Evolutionary conservation across 2,329 filamentous ascomycete species (phyloP), one percentile per base, ranked within the genome.

Genomic region (Diaporthe citri): DNA sequence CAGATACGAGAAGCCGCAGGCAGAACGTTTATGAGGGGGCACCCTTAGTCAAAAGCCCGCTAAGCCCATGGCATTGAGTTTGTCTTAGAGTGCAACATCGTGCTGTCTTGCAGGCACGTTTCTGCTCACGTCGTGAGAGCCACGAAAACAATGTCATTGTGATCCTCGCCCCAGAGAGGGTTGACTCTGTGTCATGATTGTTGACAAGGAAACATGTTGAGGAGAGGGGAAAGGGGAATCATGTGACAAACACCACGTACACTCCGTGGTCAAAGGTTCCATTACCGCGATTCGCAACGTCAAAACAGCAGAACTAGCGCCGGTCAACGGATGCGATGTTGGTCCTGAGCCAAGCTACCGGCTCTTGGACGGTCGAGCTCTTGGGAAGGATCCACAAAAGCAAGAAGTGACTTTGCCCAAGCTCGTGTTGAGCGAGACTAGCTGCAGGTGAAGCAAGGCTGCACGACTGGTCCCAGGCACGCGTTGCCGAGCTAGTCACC

Each of bases 361-460:
- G 71, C 46, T 57, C 62, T n/a, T 48, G 22, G 64, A 51, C 41
- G n/a, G 46, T 60, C 60, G 25, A 55, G 22, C 25, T 39, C 39
- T 51, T 36, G 25, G 52, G 59, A 36, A 64, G 56, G 56, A 64
- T 74, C 34, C 31, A 36, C 46, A 55, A 73, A 69, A 64, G 55
- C n/a, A 56, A 70, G 46, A 71, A 34, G 25, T 74, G 71, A 67
- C 64, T 59, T 59, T 67, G 39, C 57, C 41, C 73, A 69, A 74
- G 57, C 74, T 74, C 74, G 72, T 76, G 74, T 76, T 76, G 66
- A 67, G 51, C 36, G 55, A 51, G 67, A 66, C 66, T 74, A 76
- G 66, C 66, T 67, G 74, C 74, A 74, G 74, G 43, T 52, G 22
- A 67, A 59, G 64, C 67, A 72, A 76, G 72, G 72, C 74, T 72